Evolutionary conservation across 768 basidiomycete species (phyloP).

Genomic region (Mycena epipterygia): DNA sequence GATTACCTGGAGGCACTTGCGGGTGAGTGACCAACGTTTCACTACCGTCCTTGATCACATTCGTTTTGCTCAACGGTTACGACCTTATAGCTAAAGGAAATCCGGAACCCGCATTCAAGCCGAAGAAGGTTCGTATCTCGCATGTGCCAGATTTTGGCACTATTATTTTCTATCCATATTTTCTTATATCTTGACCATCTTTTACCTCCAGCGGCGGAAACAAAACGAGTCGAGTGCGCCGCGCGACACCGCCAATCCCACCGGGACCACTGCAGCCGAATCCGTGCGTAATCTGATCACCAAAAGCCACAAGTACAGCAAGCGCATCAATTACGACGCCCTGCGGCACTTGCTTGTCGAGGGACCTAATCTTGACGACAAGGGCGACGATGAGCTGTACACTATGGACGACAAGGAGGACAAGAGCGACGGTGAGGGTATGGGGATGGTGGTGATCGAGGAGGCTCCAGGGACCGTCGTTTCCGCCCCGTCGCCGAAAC

Average conservation of each 20-base stretch:
- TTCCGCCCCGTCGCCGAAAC: conserved; percentile 39
- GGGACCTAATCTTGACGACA: conserved; percentile 57
- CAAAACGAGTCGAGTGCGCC: conserved; percentile 66
- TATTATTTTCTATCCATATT: conserved; percentile 30
- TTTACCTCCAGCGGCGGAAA: conserved; percentile 73
- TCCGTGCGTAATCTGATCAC: conserved; percentile 83
- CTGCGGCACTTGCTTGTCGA: conserved; percentile 84
- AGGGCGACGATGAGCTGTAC: conserved; percentile 59
- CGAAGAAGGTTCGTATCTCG: conserved; percentile 83
- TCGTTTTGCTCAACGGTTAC: conserved; percentile 59
- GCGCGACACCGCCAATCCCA: conserved; percentile 79
- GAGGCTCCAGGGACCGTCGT: conserved; percentile 58
- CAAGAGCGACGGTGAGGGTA: conserved; percentile 53
- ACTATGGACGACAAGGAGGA: conserved; percentile 58
- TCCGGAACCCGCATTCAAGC: conserved; percentile 60
- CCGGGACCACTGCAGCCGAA: conserved; percentile 81
- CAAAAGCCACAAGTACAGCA: conserved; percentile 90
- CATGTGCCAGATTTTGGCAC: conserved; percentile 45
- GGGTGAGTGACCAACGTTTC: conserved; percentile 61
- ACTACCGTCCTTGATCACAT: neutral
- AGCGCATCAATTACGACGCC: conserved; percentile 94
- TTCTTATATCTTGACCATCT: conserved; percentile 25
- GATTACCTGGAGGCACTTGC: conserved; percentile 93
- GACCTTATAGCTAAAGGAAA: conserved; percentile 76
- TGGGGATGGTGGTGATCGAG: conserved; percentile 55